Evolutionary conservation across 108 stramenopile species (phyloP).

Genomic region (Conticribra guillardii): DNA sequence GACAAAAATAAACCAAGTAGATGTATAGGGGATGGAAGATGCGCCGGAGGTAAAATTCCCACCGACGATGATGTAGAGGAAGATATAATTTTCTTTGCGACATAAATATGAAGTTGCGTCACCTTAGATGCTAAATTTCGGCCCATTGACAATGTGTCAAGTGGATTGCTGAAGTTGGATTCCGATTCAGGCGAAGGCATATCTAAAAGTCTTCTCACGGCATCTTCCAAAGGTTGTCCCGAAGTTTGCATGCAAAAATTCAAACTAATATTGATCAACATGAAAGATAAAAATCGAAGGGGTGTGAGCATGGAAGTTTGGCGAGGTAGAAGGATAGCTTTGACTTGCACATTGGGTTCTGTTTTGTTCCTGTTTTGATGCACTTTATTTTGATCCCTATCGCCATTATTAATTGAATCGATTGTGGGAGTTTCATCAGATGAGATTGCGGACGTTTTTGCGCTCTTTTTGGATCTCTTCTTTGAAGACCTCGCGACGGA

Average conservation of each 20-base stretch:
- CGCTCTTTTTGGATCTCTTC: too few species aligned
- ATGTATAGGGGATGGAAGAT: slow-evolving; percentile 55
- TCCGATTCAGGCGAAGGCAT: slow-evolving; percentile 10
- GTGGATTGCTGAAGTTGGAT: neutral
- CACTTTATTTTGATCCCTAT: neutral
- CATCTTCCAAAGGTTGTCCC: slow-evolving; percentile 51
- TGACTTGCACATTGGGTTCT: slow-evolving; percentile 24
- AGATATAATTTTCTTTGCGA: slow-evolving; percentile 50
- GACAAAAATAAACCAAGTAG: slow-evolving; percentile 51
- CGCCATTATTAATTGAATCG: too few species aligned
- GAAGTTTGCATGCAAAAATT: slow-evolving; percentile 48
- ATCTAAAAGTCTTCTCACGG: slow-evolving; percentile 46
- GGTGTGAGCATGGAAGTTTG: slow-evolving; percentile 25
- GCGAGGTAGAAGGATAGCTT: slow-evolving; percentile 48
- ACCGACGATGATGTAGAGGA: slow-evolving; percentile 23
- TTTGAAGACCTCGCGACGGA: too few species aligned
- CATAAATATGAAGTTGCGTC: slow-evolving; percentile 39
- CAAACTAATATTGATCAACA: slow-evolving; percentile 25
- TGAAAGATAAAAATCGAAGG: slow-evolving; percentile 26
- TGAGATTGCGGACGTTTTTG: too few species aligned
- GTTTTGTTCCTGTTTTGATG: neutral
- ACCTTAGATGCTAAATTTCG: slow-evolving; percentile 27
- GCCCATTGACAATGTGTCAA: too few species aligned
- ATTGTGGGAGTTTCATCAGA: too few species aligned
- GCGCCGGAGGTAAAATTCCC: slow-evolving; percentile 47